These are phyloP conservation scores for Eucalyptus decipiens DNA, from an alignment of 345 rosid species.

Conservation along the genomic window DNA sequence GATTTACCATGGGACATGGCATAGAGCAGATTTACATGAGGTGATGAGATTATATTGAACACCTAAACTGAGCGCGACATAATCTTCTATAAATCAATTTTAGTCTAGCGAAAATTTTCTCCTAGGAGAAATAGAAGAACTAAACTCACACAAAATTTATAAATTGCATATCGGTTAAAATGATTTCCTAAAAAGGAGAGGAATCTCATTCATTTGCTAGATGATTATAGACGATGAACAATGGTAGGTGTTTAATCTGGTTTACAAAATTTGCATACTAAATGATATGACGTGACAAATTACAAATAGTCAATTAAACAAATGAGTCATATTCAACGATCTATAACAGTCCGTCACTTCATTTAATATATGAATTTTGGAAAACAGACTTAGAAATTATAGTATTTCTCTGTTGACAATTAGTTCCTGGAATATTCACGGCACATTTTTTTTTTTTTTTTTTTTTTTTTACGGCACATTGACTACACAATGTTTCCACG, in stretches of 20 bases:
- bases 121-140: background rate
- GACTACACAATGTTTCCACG: background rate
- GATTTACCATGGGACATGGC: background rate
- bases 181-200: background rate
- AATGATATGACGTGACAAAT: background rate
- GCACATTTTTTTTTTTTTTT: background rate
- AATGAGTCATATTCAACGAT: background rate
- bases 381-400: background rate
- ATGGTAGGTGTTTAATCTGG: background rate
- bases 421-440: background rate
- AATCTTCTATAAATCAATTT: background rate
- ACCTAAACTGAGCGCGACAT: background rate
- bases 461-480: background rate
- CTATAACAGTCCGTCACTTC: accelerated
- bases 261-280: background rate
- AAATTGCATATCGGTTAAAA: background rate
- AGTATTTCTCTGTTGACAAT: background rate
- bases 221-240: background rate
- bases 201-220: background rate
- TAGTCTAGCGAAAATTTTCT: background rate
- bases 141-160: background rate
- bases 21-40: background rate
- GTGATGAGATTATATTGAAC: background rate
- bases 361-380: background rate
- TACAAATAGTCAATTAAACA: background rate